phyloP scores from a whole-genome alignment of 164 flowering plant genomes.

The Magnolia kwangsiensis region DNA sequence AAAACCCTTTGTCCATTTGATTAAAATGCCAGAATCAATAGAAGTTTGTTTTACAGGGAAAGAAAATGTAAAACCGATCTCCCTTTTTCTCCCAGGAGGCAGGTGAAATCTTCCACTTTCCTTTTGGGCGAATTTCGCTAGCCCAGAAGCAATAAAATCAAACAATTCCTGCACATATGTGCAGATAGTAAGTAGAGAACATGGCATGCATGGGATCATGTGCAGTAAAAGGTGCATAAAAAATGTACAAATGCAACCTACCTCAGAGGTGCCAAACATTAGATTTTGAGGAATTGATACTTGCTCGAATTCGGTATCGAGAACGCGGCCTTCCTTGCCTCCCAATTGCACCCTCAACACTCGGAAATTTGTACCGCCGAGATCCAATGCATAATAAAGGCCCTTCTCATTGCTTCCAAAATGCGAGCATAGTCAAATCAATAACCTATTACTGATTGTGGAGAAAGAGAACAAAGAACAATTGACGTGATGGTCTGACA shows the following conservation, averaged over 20 bases:
- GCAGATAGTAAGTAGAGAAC: neutral
- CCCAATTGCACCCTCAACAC: conserved; percentile 83
- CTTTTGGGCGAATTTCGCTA: conserved; percentile 54
- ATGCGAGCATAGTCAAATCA: neutral
- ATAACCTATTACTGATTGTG: neutral
- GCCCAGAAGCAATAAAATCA: conserved; percentile 73
- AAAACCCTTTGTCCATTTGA: conserved; percentile 94
- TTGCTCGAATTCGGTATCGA: conserved; percentile 71
- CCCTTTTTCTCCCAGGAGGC: conserved; percentile 56
- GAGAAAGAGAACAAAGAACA: neutral
- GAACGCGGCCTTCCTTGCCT: conserved; percentile 60
- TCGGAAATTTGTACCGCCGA: conserved; percentile 92
- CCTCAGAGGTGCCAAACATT: conserved; percentile 86
- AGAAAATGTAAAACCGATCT: conserved; percentile 90
- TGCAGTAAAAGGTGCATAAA: neutral
- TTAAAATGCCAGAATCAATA: conserved; percentile 73
- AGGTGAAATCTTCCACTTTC: conserved; percentile 56
- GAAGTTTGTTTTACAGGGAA: conserved; percentile 88
- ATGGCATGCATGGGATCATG: too few relatives aligned
- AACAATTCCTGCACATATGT: conserved; percentile 53
- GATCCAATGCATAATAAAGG: conserved; percentile 84
- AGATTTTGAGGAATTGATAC: conserved; percentile 74
- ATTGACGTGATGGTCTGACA: neutral
- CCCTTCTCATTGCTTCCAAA: conserved; percentile 76
- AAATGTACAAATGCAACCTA: conserved; percentile 13